Conservation (phyloP, 73 alveolate species). For the Paramecium bursaria region DNA sequence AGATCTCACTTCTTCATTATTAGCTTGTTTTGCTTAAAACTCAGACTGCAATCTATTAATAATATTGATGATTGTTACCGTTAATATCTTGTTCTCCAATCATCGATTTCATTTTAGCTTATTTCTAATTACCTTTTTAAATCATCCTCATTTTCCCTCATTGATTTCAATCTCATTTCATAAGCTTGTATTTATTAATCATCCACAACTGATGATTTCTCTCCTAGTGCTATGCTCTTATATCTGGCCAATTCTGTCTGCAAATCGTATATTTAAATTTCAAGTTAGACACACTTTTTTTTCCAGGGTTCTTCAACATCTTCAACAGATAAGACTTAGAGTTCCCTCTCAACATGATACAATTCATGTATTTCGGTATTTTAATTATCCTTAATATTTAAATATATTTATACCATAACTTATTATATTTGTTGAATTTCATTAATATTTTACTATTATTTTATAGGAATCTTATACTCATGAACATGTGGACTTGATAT, state of each 20-base stretch:
- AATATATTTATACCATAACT: neutral
- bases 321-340: conserved; percentile 44
- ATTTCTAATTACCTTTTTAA: neutral
- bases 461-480: conserved; percentile 29
- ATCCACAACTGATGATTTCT: neutral
- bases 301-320: conserved; percentile 60
- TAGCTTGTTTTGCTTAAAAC: neutral
- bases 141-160: conserved; percentile 34
- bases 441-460: neutral
- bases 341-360: conserved; percentile 58
- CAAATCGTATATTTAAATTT: conserved; percentile 7
- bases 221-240: conserved; percentile 4
- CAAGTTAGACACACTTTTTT: conserved; percentile 42
- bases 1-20: conserved; percentile 43
- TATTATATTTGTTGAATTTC: neutral
- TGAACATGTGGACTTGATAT: conserved; percentile 54
- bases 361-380: conserved; percentile 36
- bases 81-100: conserved; percentile 37
- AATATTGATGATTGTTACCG: neutral
- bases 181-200: conserved; percentile 13
- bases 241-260: conserved; percentile 52
- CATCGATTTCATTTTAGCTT: conserved; percentile 16
- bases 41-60: neutral
- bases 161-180: neutral
- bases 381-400: too few species aligned